Evolutionary conservation across 306 rosid species (phyloP).

Genomic region (Erythrophleum fordii): DNA sequence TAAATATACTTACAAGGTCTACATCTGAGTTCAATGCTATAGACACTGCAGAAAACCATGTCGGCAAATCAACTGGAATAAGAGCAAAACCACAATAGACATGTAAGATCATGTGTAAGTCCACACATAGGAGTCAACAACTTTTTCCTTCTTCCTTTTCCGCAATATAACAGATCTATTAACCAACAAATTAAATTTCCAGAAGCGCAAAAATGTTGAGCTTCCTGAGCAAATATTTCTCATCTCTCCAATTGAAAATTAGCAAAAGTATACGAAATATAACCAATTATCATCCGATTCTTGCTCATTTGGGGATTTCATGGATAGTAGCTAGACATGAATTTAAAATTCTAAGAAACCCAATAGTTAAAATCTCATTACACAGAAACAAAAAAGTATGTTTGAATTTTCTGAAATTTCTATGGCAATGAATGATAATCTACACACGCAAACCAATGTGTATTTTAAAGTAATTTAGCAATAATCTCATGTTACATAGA

Average conservation of each 20-base stretch:
- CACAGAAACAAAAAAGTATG: background rate
- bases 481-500: background rate
- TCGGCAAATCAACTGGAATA: constrained; percentile 87
- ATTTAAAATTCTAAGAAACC: background rate
- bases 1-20: constrained; percentile 73
- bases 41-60: constrained; percentile 87
- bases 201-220: background rate
- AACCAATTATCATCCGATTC: constrained; percentile 9
- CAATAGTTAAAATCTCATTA: constrained; percentile 7
- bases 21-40: constrained; percentile 74
- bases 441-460: background rate
- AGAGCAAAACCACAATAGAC: constrained; percentile 50
- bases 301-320: constrained; percentile 11
- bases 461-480: background rate
- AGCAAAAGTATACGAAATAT: constrained; percentile 4
- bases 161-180: background rate
- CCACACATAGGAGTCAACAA: background rate
- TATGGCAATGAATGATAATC: background rate
- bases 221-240: constrained; percentile 8
- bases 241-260: constrained; percentile 20
- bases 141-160: background rate
- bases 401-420: constrained; percentile 20
- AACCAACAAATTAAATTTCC: constrained; percentile 27
- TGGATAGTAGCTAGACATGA: constrained; percentile 10
- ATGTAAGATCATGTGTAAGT: constrained; percentile 42